Evolutionary conservation across 2,329 filamentous ascomycete species (phyloP).

Genomic region (Phaeosphaeriaceae sp.): DNA sequence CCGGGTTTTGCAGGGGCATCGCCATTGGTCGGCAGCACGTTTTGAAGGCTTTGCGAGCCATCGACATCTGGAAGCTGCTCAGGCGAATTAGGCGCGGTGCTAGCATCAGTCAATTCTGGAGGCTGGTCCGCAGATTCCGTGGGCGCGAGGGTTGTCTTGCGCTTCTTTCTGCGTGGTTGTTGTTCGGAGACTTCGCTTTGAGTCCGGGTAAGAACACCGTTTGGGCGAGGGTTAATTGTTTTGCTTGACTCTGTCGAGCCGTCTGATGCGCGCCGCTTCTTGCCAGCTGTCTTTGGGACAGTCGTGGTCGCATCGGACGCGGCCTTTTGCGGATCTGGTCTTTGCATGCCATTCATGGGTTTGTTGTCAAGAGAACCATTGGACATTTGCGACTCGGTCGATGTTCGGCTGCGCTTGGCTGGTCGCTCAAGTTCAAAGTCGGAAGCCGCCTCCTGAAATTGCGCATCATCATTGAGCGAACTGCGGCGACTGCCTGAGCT

Average conservation of each 20-base stretch:
- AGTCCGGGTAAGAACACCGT: conserved; percentile 44
- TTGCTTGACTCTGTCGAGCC: conserved; percentile 41
- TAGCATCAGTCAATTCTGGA: conserved; percentile 46
- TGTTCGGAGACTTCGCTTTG: conserved; percentile 46
- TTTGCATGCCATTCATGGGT: conserved; percentile 36
- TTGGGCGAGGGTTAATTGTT: conserved; percentile 33
- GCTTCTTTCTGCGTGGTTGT: conserved; percentile 45
- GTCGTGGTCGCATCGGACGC: conserved; percentile 25
- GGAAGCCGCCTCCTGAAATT: conserved; percentile 34
- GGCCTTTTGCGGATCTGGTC: conserved; percentile 28
- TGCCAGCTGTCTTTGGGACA: conserved; percentile 31
- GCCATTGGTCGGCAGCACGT: conserved; percentile 45
- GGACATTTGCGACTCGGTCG: conserved; percentile 41
- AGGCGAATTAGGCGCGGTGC: conserved; percentile 44
- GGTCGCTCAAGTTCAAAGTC: conserved; percentile 44
- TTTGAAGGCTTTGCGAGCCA: conserved; percentile 39
- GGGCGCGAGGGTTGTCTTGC: conserved; percentile 37
- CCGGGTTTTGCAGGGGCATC: conserved; percentile 45
- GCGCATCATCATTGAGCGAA: conserved; percentile 45
- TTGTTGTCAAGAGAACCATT: conserved; percentile 41
- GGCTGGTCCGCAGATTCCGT: conserved; percentile 39
- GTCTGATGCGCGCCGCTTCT: conserved; percentile 44
- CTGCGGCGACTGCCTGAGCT: conserved; percentile 49
- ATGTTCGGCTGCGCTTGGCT: conserved; percentile 48
- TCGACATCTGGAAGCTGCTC: conserved; percentile 45